Evolutionary conservation across 225 moss, liverwort and hornwort genomes (phyloP).

Genomic region (Antitrichia curtipendula): DNA sequence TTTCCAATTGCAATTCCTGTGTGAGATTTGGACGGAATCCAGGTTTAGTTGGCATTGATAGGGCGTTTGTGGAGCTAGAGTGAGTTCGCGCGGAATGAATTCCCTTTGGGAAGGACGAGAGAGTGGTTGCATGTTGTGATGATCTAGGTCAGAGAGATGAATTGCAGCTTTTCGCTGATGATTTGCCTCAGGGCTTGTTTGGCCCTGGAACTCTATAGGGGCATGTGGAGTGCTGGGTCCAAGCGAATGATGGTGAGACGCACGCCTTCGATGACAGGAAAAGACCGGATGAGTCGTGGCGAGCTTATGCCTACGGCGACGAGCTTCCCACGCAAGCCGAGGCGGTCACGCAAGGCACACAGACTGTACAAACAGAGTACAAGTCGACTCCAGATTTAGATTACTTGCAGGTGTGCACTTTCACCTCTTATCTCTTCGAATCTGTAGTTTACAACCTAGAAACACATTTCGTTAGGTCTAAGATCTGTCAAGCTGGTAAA

Average conservation of each 20-base stretch:
- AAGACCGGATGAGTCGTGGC: slow-evolving; percentile 25
- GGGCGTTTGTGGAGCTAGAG: not conserved
- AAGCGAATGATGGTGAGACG: slow-evolving; percentile 3
- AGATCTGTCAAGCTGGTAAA: not conserved
- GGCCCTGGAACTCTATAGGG: slow-evolving; percentile 11
- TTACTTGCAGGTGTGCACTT: slow-evolving; percentile 72
- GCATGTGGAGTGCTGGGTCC: slow-evolving; percentile 25
- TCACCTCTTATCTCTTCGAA: not conserved
- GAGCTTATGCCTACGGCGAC: slow-evolving; percentile 45
- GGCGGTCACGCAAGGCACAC: slow-evolving; percentile 60
- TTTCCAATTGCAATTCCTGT: not conserved
- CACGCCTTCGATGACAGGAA: slow-evolving; percentile 22
- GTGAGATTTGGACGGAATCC: not conserved
- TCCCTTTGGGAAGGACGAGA: not conserved
- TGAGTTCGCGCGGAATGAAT: not conserved
- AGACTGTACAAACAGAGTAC: slow-evolving; percentile 82
- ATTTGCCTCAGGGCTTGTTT: slow-evolving; percentile 12
- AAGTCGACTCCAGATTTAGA: slow-evolving; percentile 94
- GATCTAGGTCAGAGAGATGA: slow-evolving; percentile 4
- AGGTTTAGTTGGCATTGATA: not conserved
- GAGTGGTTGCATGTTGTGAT: not conserved
- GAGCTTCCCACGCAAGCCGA: slow-evolving; percentile 87
- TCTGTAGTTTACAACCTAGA: not conserved
- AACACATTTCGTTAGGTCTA: not conserved
- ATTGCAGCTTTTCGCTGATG: slow-evolving; percentile 6